phyloP scores from a whole-genome alignment of 331 rosid species.

The Arachis monticola region DNA sequence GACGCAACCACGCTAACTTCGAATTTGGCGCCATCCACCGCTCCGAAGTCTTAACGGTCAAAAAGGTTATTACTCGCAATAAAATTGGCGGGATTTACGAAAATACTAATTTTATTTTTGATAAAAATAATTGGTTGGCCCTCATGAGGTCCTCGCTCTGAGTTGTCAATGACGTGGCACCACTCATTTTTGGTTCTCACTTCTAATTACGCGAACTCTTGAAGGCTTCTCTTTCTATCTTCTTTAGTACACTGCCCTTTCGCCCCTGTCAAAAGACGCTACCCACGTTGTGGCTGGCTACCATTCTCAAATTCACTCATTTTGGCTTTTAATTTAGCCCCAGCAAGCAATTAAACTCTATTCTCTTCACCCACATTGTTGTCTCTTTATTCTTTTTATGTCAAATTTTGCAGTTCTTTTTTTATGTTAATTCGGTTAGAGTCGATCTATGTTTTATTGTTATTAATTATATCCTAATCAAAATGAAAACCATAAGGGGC shows the following conservation, averaged over 20 bases:
- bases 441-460: too few species aligned
- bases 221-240: constrained; percentile 5
- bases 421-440: too few species aligned
- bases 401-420: too few species aligned
- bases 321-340: not conserved
- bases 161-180: constrained; percentile 51
- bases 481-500: too few species aligned
- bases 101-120: not conserved
- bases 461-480: too few species aligned
- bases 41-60: constrained; percentile 38
- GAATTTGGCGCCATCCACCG: constrained; percentile 49
- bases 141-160: not conserved
- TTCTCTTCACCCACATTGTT: not conserved
- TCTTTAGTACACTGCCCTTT: constrained; percentile 36
- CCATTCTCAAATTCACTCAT: constrained; percentile 20
- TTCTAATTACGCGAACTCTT: constrained; percentile 29
- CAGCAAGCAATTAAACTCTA: not conserved
- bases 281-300: constrained; percentile 27
- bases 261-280: constrained; percentile 38
- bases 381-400: too few species aligned
- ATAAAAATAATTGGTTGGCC: not conserved
- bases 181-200: constrained; percentile 1
- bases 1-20: constrained; percentile 30
- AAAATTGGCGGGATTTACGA: constrained; percentile 49
- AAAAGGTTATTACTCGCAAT: constrained; percentile 34